These are phyloP conservation scores for Haplosporangium gracile DNA, from an alignment of 192 early-diverging fungal genomes.

Conservation along the genomic window DNA sequence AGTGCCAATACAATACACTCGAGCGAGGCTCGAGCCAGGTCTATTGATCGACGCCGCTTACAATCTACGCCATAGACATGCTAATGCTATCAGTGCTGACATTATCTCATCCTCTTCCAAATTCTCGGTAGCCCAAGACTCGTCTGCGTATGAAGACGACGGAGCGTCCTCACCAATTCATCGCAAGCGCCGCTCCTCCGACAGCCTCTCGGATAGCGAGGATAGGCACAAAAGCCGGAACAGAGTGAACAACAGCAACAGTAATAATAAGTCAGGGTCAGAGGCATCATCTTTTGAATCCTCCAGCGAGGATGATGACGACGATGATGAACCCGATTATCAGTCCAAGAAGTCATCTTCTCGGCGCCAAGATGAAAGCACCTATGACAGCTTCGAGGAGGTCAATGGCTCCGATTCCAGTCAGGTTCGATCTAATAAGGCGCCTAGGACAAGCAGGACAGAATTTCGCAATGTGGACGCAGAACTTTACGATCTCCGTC, in stretches of 20 bases:
- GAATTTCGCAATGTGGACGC: conserved; percentile 63
- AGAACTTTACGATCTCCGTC: conserved; percentile 73
- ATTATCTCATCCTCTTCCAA: background rate
- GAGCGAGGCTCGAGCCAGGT: background rate
- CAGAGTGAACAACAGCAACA: background rate
- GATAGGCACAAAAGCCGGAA: conserved; percentile 2
- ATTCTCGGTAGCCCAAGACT: conserved; percentile 46
- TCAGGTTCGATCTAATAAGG: conserved; percentile 48
- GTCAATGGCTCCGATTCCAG: conserved; percentile 50
- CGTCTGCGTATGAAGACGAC: conserved; percentile 54
- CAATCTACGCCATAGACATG: background rate
- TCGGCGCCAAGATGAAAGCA: conserved; percentile 42
- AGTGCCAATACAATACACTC: background rate
- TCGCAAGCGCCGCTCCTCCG: conserved; percentile 23
- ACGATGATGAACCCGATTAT: conserved; percentile 41
- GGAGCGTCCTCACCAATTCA: conserved; percentile 22
- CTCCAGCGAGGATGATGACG: conserved; percentile 43
- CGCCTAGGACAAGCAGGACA: conserved; percentile 56
- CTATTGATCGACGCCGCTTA: background rate
- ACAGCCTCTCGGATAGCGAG: conserved; percentile 9
- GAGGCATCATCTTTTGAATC: conserved; percentile 46
- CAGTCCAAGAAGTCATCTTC: conserved; percentile 9
- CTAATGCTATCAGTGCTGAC: background rate
- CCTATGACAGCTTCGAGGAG: conserved; percentile 60
- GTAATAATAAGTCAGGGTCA: conserved; percentile 27